Base-by-base conservation (phyloP, 106 monocot species). In the Acorus gramineus region DNA sequence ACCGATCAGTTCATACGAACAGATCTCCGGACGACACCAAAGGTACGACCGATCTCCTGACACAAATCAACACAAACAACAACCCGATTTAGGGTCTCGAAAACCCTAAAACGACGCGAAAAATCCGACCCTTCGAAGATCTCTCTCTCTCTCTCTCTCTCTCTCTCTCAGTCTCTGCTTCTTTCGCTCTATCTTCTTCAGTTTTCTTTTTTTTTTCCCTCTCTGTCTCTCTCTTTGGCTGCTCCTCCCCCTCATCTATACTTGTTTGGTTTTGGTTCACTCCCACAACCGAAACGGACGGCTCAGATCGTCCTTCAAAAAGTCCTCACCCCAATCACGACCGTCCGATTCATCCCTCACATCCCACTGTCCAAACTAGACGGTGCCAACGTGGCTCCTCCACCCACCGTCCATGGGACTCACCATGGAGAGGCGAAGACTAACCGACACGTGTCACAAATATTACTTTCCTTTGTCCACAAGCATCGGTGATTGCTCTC, bases 361-460 rank as follows among this genome's bases (percentile, higher is more conserved):
- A 10, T 55, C 55, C 13, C 2, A n/a, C 11, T 4, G 55, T 4
- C 13, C 11, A 4, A 1, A 8, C 13, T 55, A 4, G 10, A 13
- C 55, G 55, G 55, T 55, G 55, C 55, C 55, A 55, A 4, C 55
- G 55, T 55, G 55, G 55, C 55, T 4, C 11, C 55, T 4, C 55
- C 1, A 55, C 55, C 13, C 2, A 55, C 10, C 6, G 28, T 28
- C 28, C 28, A 28, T 28, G 28, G 28, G 28, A 28, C 28, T 28
- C 1, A 28, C 28, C 28, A 28, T 28, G 28, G 28, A 0, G 28
- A 28, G 28, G 28, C 28, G 28, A 28, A 28, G 28, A 28, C 28
- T 28, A 28, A 28, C 28, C 28, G 28, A 28, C 28, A 28, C 28
- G 28, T 28, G 28, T 28, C 28, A 28, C 28, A 28, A 28, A 28